phyloP scores from a whole-genome alignment of 352 stramenopile species.

The Blastocystis sp. region DNA sequence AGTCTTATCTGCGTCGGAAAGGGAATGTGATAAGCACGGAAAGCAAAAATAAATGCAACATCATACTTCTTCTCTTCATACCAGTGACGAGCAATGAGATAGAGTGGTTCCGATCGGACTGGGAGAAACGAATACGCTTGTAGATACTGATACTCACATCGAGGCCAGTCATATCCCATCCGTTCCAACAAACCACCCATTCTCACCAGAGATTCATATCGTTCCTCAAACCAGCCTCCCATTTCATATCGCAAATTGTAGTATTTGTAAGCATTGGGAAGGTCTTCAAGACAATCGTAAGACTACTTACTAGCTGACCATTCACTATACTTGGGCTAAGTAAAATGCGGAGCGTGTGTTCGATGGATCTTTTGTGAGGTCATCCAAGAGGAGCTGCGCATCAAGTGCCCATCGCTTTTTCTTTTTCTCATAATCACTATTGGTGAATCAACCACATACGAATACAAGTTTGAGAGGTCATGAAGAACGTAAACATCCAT shows the following conservation, averaged over 20 bases:
- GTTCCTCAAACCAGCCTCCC: conserved; percentile 39
- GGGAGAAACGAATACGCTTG: conserved; percentile 28
- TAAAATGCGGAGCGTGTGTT: conserved; percentile 46
- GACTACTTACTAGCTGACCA: background rate
- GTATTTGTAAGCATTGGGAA: conserved; percentile 47
- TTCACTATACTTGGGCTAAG: background rate
- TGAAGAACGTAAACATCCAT: conserved; percentile 41
- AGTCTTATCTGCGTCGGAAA: conserved; percentile 21
- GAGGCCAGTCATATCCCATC: conserved; percentile 22
- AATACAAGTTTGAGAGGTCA: conserved; percentile 46
- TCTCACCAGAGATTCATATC: conserved; percentile 4
- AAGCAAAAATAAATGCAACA: conserved; percentile 6
- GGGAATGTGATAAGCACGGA: background rate
- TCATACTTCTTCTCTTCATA: conserved; percentile 38
- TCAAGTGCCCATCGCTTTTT: conserved; percentile 21
- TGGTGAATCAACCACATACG: background rate
- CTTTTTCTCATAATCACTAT: background rate
- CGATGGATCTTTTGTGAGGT: conserved; percentile 3
- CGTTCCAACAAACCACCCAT: conserved; percentile 48
- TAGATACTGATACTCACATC: background rate
- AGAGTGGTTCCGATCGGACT: conserved; percentile 12
- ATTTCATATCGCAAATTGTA: conserved; percentile 43
- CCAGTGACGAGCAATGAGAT: conserved; percentile 29
- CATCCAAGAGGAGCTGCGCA: background rate
- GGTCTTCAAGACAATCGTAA: conserved; percentile 36